Percentiles rank a stretch among this genome's conserved stretches.
phyloP scores from a whole-genome alignment of 78 protist species.

The Mastigamoeba balamuthi region DNA sequence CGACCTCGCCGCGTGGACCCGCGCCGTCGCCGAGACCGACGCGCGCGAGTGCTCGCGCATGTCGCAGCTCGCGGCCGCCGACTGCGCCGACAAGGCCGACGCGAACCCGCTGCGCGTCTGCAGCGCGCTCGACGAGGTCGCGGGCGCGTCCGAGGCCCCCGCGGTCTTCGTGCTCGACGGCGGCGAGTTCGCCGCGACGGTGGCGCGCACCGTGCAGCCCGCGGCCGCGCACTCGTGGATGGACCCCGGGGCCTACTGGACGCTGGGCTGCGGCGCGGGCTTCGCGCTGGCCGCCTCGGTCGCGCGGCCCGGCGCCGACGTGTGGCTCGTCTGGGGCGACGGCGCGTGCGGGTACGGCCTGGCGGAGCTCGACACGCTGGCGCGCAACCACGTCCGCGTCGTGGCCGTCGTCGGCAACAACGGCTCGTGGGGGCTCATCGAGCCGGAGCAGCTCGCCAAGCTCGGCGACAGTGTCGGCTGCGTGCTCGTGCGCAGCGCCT shows the following conservation, averaged over 20 bases:
- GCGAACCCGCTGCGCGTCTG: too few species aligned
- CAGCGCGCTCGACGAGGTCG: too few species aligned
- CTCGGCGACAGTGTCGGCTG: slow-evolving; percentile 37
- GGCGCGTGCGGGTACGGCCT: slow-evolving; percentile 63
- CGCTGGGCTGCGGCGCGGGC: slow-evolving; percentile 68
- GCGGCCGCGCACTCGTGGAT: slow-evolving; percentile 59
- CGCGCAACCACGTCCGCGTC: slow-evolving; percentile 37
- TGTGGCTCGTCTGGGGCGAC: slow-evolving; percentile 71
- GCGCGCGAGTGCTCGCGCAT: too few species aligned
- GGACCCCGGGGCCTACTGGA: slow-evolving; percentile 72
- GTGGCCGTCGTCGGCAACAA: slow-evolving; percentile 68
- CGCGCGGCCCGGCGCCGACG: slow-evolving; percentile 39
- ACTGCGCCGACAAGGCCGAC: too few species aligned
- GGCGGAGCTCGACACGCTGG: slow-evolving; percentile 60
- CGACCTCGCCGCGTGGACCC: too few species aligned
- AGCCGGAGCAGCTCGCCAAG: slow-evolving; percentile 18
- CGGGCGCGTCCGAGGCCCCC: too few species aligned
- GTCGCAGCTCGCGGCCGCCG: too few species aligned
- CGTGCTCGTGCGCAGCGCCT: slow-evolving; percentile 25
- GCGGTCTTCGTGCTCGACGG: slow-evolving; percentile 63
- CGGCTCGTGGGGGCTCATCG: slow-evolving; percentile 68
- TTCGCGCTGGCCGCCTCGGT: slow-evolving; percentile 68
- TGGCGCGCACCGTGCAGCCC: slow-evolving; percentile 49
- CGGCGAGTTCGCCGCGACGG: slow-evolving; percentile 68
- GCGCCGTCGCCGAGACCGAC: too few species aligned